phyloP scores from a whole-genome alignment of 352 stramenopile species.

The Phytophthora meadii region DNA sequence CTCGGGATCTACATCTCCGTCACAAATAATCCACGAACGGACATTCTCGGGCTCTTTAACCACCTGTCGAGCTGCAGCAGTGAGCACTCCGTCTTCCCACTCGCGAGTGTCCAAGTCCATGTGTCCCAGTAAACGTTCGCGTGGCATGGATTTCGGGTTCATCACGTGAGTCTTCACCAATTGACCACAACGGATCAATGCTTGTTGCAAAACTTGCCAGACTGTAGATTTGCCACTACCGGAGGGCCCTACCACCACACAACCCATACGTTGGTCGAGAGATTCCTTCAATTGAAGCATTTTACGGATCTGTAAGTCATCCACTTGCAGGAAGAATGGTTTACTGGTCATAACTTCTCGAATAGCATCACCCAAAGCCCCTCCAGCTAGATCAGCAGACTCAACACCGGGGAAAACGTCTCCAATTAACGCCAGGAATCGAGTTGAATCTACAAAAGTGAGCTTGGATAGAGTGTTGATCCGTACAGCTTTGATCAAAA shows the following conservation, averaged over 20 bases:
- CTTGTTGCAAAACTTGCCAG: constrained; percentile 93
- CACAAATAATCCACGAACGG: constrained; percentile 95
- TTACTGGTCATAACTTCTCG: constrained; percentile 91
- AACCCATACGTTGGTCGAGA: constrained; percentile 95
- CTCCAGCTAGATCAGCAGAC: constrained; percentile 82
- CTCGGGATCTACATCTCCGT: constrained; percentile 96
- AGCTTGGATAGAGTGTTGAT: constrained; percentile 97
- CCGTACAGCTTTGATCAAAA: constrained; percentile 95
- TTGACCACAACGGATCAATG: constrained; percentile 84
- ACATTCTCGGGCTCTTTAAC: constrained; percentile 91
- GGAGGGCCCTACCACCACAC: constrained; percentile 93
- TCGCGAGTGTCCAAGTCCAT: constrained; percentile 97
- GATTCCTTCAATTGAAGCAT: constrained; percentile 97
- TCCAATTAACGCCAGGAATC: constrained; percentile 92
- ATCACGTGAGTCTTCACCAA: constrained; percentile 95
- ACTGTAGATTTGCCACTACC: constrained; percentile 95
- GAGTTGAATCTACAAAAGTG: constrained; percentile 90
- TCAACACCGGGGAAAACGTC: constrained; percentile 94
- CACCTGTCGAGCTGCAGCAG: constrained; percentile 89
- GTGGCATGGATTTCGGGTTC: constrained; percentile 97
- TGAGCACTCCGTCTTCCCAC: constrained; percentile 96
- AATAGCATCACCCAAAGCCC: constrained; percentile 87
- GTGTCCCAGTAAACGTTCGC: constrained; percentile 89
- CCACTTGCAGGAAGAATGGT: constrained; percentile 86
- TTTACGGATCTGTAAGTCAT: constrained; percentile 93